phyloP scores from a whole-genome alignment of 805 yeast species.

The Wickerhamomyces kurtzmanii region DNA sequence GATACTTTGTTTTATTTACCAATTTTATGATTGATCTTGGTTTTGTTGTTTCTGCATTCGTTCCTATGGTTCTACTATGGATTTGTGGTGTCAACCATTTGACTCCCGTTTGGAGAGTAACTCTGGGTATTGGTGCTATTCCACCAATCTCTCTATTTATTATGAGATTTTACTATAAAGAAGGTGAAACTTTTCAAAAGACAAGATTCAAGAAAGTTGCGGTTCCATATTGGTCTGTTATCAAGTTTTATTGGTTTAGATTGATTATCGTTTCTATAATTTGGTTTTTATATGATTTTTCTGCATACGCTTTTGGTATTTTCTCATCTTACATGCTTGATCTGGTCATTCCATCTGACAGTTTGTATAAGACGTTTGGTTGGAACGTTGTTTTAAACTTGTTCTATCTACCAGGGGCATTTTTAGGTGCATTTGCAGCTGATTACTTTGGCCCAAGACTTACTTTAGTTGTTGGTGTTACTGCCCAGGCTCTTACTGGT shows the following conservation, averaged over 20 bases:
- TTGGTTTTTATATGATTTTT: slow-evolving; percentile 91
- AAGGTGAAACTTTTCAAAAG: slow-evolving; percentile 63
- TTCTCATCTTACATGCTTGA: slow-evolving; percentile 67
- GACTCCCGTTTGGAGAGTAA: slow-evolving; percentile 83
- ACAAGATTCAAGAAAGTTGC: slow-evolving; percentile 53
- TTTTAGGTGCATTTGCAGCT: slow-evolving; percentile 76
- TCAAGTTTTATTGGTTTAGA: slow-evolving; percentile 83
- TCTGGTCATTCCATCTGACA: slow-evolving; percentile 44
- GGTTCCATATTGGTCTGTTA: slow-evolving; percentile 57
- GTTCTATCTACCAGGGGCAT: slow-evolving; percentile 86
- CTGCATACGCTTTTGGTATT: slow-evolving; percentile 79
- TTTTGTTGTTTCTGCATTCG: slow-evolving; percentile 75
- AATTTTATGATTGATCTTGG: slow-evolving; percentile 83
- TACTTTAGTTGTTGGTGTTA: slow-evolving; percentile 61
- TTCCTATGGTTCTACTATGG: slow-evolving; percentile 80
- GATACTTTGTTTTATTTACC: slow-evolving; percentile 86
- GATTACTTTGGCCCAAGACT: slow-evolving; percentile 90
- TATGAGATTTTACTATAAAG: slow-evolving; percentile 66
- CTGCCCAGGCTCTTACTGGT: slow-evolving; percentile 70
- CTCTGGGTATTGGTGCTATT: slow-evolving; percentile 84
- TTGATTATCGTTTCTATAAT: slow-evolving; percentile 58
- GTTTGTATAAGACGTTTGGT: slow-evolving; percentile 70
- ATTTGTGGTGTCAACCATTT: slow-evolving; percentile 65
- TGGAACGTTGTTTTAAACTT: slow-evolving; percentile 87
- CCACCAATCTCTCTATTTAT: slow-evolving; percentile 75